A percentile compares a stretch with the other conserved stretches of the same genome.
These are phyloP conservation scores for Thuidium tamariscinum DNA, from an alignment of 225 moss, liverwort and hornwort species.

Conservation along the genomic window DNA sequence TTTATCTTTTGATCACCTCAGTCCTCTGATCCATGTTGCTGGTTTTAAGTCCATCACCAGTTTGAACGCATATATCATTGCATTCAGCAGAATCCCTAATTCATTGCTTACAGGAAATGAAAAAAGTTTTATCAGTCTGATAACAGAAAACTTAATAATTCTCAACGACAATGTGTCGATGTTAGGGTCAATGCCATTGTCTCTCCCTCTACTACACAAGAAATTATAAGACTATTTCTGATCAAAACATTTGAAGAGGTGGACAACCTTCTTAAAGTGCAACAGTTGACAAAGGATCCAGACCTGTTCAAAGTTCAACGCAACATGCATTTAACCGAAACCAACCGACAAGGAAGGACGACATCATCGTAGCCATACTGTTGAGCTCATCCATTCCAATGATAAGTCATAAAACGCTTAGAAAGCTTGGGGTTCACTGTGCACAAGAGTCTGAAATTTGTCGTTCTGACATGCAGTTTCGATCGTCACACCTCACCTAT, in stretches of 20 bases:
- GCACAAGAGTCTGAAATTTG: neutral
- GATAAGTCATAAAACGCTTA: neutral
- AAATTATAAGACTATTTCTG: neutral
- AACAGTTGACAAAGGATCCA: neutral
- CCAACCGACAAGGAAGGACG: neutral
- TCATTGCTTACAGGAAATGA: neutral
- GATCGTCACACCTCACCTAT: neutral
- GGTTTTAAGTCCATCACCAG: neutral
- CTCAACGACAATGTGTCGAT: neutral
- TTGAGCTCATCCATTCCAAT: neutral
- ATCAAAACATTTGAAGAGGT: neutral
- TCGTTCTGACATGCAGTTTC: neutral
- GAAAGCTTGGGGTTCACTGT: neutral
- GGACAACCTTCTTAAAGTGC: neutral
- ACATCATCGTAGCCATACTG: neutral
- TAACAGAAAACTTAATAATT: too few species aligned
- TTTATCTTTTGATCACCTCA: too few species aligned
- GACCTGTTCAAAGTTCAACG: neutral
- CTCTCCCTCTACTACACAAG: neutral
- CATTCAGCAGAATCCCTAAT: neutral
- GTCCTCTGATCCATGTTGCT: neutral
- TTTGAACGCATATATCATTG: neutral
- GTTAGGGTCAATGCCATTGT: neutral
- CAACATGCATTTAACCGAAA: neutral
- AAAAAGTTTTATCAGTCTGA: neutral